Conservation (phyloP, 305 asterid genomes). For the Petunia hybrid region DNA sequence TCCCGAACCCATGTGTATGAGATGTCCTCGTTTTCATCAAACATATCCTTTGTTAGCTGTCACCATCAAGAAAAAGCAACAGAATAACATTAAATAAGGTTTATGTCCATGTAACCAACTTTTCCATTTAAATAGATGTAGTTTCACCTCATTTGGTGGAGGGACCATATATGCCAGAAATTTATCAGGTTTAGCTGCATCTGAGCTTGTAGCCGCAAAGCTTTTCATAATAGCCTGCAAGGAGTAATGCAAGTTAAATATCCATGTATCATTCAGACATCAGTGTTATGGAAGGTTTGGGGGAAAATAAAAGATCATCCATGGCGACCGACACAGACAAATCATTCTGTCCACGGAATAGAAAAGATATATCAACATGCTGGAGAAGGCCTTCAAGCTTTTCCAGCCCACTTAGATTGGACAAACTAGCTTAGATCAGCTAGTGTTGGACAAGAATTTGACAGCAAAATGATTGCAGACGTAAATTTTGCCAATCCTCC, state of each 20-base stretch:
- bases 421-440: neutral
- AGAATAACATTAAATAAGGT: neutral
- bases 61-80: slow-evolving; percentile 37
- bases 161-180: slow-evolving; percentile 98
- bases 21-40: slow-evolving; percentile 82
- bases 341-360: neutral
- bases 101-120: neutral
- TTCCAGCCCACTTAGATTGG: neutral
- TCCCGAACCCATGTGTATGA: slow-evolving; percentile 91
- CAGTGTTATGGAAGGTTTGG: neutral
- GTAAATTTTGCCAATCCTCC: neutral
- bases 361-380: slow-evolving; percentile 2
- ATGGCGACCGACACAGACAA: neutral
- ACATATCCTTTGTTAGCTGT: slow-evolving; percentile 87
- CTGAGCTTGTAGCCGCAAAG: slow-evolving; percentile 66
- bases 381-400: neutral
- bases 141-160: slow-evolving; percentile 72
- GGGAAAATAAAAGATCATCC: neutral
- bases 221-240: slow-evolving; percentile 97
- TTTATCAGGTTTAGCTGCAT: slow-evolving; percentile 66
- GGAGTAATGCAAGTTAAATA: slow-evolving; percentile 28
- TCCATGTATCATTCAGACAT: slow-evolving; percentile 3
- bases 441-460: slow-evolving; percentile 7
- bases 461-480: neutral
- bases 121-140: neutral